Percentiles rank a stretch among this genome's conserved stretches.
Conservation (phyloP, 352 stramenopile species). For the Detonula confervacea region DNA sequence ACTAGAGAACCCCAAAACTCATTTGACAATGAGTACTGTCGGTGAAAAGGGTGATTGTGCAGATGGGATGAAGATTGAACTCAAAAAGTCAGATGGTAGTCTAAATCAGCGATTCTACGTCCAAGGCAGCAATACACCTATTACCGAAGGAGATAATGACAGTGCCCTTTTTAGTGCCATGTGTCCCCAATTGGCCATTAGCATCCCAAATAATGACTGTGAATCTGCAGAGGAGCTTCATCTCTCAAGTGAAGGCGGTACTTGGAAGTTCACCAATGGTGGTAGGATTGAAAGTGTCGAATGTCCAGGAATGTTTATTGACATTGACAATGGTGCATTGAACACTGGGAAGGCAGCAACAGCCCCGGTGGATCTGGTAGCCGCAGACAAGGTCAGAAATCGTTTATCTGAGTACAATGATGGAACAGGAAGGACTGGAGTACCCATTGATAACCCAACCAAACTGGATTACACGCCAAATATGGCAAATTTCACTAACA, state of each 20-base stretch:
- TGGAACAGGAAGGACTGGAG: not conserved
- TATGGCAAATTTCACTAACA: no score
- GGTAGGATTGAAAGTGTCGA: not conserved
- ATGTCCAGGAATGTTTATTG: not conserved
- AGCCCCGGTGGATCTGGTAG: not conserved
- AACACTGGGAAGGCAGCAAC: not conserved
- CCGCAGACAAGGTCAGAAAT: not conserved
- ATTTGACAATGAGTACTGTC: not conserved
- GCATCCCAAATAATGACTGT: conserved; percentile 1
- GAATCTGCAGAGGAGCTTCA: not conserved
- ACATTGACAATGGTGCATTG: not conserved
- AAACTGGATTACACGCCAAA: no score
- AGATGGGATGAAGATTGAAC: not conserved
- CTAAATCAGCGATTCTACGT: not conserved
- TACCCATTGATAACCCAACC: no score
- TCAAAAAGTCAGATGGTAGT: conserved; percentile 3
- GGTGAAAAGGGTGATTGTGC: not conserved
- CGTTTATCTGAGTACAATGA: not conserved
- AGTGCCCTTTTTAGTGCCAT: not conserved
- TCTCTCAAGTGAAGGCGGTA: not conserved
- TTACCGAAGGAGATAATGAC: not conserved
- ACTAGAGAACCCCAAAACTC: conserved; percentile 10
- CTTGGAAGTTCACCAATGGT: conserved; percentile 4
- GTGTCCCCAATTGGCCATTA: not conserved
- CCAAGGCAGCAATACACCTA: not conserved